phyloP scores from a whole-genome alignment of 345 rosid species.

The Acer yangbiense region DNA sequence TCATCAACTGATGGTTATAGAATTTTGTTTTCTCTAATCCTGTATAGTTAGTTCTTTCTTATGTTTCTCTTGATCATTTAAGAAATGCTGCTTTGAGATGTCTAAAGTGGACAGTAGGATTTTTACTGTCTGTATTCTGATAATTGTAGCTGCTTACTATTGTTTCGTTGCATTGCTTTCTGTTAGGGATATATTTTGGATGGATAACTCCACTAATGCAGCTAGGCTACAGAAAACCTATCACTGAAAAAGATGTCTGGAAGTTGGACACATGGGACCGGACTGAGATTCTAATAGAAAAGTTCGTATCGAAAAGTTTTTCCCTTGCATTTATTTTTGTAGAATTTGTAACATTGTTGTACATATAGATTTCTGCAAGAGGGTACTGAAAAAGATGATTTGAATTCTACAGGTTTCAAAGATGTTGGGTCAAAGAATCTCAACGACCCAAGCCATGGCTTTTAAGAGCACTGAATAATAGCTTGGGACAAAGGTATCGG shows the following conservation, averaged over 20 bases:
- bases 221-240: conserved; percentile 81
- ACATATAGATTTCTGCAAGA: background rate
- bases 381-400: conserved; percentile 7
- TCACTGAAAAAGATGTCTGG: conserved; percentile 94
- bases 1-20: background rate
- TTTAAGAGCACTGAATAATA: conserved; percentile 77
- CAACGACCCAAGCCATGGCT: conserved; percentile 77
- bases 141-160: background rate
- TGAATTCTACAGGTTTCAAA: conserved; percentile 60
- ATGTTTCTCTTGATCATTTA: background rate
- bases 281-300: conserved; percentile 70
- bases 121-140: background rate
- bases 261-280: conserved; percentile 90
- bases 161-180: conserved; percentile 21
- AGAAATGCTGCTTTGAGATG: background rate
- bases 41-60: background rate
- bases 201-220: conserved; percentile 95
- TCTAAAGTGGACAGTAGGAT: background rate
- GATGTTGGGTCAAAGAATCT: conserved; percentile 76
- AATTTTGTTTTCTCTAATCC: background rate
- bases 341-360: background rate
- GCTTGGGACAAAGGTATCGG: conserved; percentile 80
- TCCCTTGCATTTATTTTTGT: conserved; percentile 19
- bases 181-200: conserved; percentile 64
- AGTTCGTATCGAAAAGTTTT: conserved; percentile 39